These are phyloP conservation scores for Ogataea henricii DNA, from an alignment of 805 yeast species.

Conservation along the genomic window DNA sequence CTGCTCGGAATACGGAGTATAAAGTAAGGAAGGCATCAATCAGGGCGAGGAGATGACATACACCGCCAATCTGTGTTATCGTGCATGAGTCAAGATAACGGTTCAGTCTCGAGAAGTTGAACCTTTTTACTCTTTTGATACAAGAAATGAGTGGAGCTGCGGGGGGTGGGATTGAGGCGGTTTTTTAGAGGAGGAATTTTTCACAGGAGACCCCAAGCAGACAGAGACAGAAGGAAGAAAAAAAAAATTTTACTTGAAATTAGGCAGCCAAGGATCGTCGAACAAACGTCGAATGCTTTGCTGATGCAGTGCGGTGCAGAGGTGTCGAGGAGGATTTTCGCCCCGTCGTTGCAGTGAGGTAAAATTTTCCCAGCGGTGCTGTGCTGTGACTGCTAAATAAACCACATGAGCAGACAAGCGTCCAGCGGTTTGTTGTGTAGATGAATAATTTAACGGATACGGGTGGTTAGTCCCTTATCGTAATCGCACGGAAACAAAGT, in stretches of 20 bases:
- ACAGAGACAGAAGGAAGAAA: no score
- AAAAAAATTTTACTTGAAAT: no score
- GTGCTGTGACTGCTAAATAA: background rate
- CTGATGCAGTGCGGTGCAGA: no score
- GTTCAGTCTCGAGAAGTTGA: background rate
- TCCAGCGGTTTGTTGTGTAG: background rate
- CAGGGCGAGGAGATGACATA: conserved; percentile 2
- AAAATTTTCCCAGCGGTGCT: no score
- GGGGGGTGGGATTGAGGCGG: background rate
- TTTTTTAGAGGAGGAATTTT: background rate
- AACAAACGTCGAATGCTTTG: no score
- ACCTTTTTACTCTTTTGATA: conserved; percentile 3
- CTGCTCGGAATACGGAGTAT: background rate
- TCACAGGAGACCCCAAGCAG: no score
- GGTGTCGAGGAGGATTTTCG: no score
- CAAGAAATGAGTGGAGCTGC: background rate
- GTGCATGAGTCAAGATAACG: background rate
- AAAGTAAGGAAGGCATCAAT: background rate
- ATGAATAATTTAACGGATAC: background rate
- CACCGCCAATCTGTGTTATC: background rate
- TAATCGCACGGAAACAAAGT: background rate
- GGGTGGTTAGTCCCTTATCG: background rate
- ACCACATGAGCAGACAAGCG: background rate
- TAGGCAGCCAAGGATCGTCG: no score
- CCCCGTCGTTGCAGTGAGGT: no score